These are phyloP conservation scores for Stachybotrys echinatus DNA, from an alignment of 2,329 filamentous ascomycete species.

Conservation along the genomic window DNA sequence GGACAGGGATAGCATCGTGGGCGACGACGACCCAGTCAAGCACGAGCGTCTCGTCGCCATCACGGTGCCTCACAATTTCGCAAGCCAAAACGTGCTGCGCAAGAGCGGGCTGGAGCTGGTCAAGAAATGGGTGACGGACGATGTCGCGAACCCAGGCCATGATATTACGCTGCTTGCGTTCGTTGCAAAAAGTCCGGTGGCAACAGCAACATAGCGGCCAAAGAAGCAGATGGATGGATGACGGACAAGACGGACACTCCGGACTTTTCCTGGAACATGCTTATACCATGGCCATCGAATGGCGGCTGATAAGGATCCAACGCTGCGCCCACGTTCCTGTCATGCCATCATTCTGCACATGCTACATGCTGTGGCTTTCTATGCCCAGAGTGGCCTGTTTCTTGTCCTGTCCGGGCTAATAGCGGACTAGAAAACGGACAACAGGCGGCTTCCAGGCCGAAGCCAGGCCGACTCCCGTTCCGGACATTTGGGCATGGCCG, in stretches of 20 bases:
- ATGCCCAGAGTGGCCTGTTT: no score
- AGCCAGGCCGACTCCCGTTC: no score
- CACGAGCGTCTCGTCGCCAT: constrained; percentile 40
- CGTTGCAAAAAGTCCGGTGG: neutral
- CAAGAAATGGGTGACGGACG: constrained; percentile 29
- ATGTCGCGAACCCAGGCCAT: constrained; percentile 8
- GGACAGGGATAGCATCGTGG: constrained; percentile 28
- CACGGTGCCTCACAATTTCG: constrained; percentile 41
- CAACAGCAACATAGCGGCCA: constrained; percentile 3
- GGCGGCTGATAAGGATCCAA: no score
- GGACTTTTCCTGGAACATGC: neutral
- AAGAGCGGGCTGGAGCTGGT: constrained; percentile 50
- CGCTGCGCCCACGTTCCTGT: no score
- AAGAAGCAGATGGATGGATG: no score
- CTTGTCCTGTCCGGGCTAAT: no score
- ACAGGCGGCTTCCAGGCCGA: no score
- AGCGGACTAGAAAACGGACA: no score
- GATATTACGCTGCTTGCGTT: neutral
- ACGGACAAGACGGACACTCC: neutral
- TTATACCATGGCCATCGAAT: neutral
- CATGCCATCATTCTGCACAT: no score
- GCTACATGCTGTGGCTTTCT: no score
- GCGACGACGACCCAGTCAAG: constrained; percentile 18
- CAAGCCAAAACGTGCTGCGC: constrained; percentile 50
- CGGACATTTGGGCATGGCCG: no score